phyloP scores from a whole-genome alignment of 768 basidiomycete species.

The Hericium coralloides region DNA sequence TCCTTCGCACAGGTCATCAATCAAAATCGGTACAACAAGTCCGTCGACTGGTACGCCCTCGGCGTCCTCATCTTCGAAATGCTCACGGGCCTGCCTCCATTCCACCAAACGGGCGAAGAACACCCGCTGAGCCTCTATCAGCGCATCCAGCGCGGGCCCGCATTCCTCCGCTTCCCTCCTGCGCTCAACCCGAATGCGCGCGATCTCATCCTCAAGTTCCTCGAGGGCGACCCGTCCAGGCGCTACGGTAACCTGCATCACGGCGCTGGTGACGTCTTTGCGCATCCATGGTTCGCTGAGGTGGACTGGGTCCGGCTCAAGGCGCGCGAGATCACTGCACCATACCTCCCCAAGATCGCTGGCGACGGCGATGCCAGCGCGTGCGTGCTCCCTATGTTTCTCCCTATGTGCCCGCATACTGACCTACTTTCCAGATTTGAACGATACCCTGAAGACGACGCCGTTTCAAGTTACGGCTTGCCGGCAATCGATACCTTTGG shows the following conservation, averaged over 20 bases:
- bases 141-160: slow-evolving; percentile 73
- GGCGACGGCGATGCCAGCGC: slow-evolving; percentile 95
- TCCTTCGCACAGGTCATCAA: slow-evolving; percentile 49
- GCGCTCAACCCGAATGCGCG: slow-evolving; percentile 68
- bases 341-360: slow-evolving; percentile 85
- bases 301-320: slow-evolving; percentile 84
- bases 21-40: slow-evolving; percentile 86
- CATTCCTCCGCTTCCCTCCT: slow-evolving; percentile 67
- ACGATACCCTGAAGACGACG: slow-evolving; percentile 69
- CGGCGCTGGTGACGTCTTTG: slow-evolving; percentile 87
- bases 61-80: slow-evolving; percentile 97
- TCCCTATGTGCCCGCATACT: not conserved
- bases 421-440: slow-evolving; percentile 48
- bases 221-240: slow-evolving; percentile 82
- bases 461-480: slow-evolving; percentile 48
- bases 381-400: slow-evolving; percentile 37
- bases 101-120: slow-evolving; percentile 70
- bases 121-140: slow-evolving; percentile 88
- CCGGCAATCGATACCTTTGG: slow-evolving; percentile 55
- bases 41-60: slow-evolving; percentile 97
- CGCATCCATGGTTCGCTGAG: slow-evolving; percentile 90
- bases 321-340: slow-evolving; percentile 84
- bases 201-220: slow-evolving; percentile 83
- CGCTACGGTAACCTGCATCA: slow-evolving; percentile 85
- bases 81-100: slow-evolving; percentile 93